Evolutionary conservation across 441 rosid genomes (phyloP).

Genomic region (Corymbia calophylla): DNA sequence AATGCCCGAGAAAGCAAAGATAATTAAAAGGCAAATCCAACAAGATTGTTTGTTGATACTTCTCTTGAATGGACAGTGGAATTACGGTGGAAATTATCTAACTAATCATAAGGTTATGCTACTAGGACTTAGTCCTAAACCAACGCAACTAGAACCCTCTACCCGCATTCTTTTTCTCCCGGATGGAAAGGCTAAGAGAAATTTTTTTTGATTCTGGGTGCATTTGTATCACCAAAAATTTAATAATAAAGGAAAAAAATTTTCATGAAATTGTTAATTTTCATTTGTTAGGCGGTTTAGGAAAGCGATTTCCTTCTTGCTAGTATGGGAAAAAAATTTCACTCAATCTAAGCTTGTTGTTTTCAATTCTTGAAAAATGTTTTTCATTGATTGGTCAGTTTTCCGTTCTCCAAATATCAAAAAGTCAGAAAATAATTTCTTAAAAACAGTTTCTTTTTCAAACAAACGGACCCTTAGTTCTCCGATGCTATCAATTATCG

Average conservation of each 20-base stretch:
- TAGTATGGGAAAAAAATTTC: not conserved
- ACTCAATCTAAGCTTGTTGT: not conserved
- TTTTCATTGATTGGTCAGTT: not conserved
- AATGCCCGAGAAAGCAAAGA: not conserved
- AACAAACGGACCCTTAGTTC: not conserved
- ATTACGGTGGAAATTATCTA: not conserved
- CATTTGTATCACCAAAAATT: not conserved
- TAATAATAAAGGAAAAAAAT: not conserved
- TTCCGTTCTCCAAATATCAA: not conserved
- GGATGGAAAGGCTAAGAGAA: not conserved
- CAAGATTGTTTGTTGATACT: not conserved
- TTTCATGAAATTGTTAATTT: not conserved
- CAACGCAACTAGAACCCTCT: not conserved
- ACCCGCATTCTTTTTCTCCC: not conserved
- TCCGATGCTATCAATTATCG: not conserved
- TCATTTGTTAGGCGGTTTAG: not conserved
- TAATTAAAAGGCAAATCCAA: not conserved
- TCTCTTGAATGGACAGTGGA: not conserved
- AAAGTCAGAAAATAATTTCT: not conserved
- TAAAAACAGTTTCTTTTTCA: fast-evolving
- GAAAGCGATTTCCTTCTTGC: not conserved
- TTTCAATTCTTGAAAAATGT: not conserved
- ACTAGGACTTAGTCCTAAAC: not conserved
- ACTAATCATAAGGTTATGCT: not conserved
- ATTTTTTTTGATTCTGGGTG: not conserved